A percentile compares a stretch with the other conserved stretches of the same genome.
Evolutionary conservation across 441 rosid species (phyloP).

Genomic region (Cnidoscolus chayamansa): DNA sequence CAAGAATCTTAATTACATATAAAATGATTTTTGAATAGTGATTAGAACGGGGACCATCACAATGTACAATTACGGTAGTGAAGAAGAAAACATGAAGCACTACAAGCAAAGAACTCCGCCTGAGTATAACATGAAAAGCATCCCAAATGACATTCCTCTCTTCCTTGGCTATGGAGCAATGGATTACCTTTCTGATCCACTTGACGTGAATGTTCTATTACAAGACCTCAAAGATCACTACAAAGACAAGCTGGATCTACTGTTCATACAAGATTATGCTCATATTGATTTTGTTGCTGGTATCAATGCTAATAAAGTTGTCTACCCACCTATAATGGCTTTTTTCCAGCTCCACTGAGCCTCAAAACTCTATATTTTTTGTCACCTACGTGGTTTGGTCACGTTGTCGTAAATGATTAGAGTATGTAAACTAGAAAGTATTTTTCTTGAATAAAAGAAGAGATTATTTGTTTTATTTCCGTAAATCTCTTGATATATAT

Average conservation of each 20-base stretch:
- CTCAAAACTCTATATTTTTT: no score
- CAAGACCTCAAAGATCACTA: slow-evolving; percentile 63
- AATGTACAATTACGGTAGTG: slow-evolving; percentile 45
- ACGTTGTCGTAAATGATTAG: no score
- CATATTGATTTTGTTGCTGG: slow-evolving; percentile 84
- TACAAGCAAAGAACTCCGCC: slow-evolving; percentile 46
- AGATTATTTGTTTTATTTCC: no score
- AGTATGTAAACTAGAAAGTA: no score
- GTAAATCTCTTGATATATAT: no score
- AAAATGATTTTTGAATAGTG: slow-evolving; percentile 28
- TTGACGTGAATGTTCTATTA: slow-evolving; percentile 54
- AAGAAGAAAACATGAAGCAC: slow-evolving; percentile 41
- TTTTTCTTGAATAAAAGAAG: no score
- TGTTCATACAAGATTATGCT: slow-evolving; percentile 50
- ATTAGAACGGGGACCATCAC: slow-evolving; percentile 35
- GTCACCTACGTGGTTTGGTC: no score
- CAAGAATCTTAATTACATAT: background rate
- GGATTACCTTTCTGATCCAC: slow-evolving; percentile 53
- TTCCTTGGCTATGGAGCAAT: slow-evolving; percentile 67
- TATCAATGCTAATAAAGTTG: slow-evolving; percentile 61
- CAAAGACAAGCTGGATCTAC: slow-evolving; percentile 46
- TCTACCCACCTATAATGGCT: slow-evolving; percentile 45
- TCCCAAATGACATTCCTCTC: slow-evolving; percentile 61
- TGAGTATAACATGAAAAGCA: slow-evolving; percentile 39
- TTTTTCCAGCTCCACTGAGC: slow-evolving; percentile 43